Evolutionary conservation across 2,329 filamentous ascomycete genomes (phyloP), one percentile per base, ranked within the genome.

Genomic region (Diplodia mutila): DNA sequence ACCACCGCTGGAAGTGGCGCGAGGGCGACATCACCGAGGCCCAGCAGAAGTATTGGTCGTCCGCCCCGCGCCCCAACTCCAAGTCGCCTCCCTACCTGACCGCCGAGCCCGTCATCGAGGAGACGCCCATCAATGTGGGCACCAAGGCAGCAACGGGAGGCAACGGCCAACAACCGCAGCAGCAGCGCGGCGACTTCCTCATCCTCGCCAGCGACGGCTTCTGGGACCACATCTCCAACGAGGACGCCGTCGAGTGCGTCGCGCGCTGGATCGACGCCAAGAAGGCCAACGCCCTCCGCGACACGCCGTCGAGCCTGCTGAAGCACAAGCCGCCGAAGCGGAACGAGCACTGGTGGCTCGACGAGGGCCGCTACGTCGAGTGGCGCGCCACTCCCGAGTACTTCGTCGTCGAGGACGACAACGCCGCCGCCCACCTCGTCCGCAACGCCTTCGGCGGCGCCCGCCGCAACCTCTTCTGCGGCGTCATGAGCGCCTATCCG

Each of bases 171-270:
- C 18, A 46, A 3, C 39, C 18, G 51, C 27, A 29, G 2, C 14
- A 29, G 65, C 7, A 46, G 54, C 0, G 72, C 70, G 32, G 71
- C 54, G 83, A 85, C 61, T 91, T 91, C 72, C 75, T 91, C 63
- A 89, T 92, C 69, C 80, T 91, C 70, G 89, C 88, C 0, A 86
- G 84, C 0, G 89, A 92, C 71, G 89, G 90, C 0, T 74, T 91
- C 1, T 92, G 89, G 85, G 87, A 91, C 69, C 81, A 80, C 59
- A 82, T 90, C 25, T 82, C 81, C 12, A 88, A 79, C 69, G 80
- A 85, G 52, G 80, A 89, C 70, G 87, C 86, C 0, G 87, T 90
- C 1, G 79, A 83, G 25, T 82, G 88, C 34, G 85, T 89, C 0
- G 80, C 81, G 46, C 80, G 78, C 68, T 91, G 89, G 87, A 74